Evolutionary conservation across 331 rosid genomes (phyloP).

Genomic region (Rhamnella rubrinervis): DNA sequence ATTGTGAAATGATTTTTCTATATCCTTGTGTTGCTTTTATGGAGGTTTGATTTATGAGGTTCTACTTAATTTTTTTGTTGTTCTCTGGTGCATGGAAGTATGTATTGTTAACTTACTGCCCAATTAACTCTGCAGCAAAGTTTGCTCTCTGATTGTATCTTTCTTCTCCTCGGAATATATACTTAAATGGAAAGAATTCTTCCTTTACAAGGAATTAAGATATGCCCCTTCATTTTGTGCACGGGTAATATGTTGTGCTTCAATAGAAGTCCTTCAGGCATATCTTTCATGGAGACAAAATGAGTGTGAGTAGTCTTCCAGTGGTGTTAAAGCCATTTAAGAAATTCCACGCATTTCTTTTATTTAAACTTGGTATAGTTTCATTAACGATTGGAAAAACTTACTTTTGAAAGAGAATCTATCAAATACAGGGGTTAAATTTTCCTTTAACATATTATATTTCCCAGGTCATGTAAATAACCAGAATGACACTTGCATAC

Average conservation of each 20-base stretch:
- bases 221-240: slow-evolving; percentile 62
- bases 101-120: slow-evolving; percentile 11
- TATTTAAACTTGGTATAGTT: neutral
- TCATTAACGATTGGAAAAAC: neutral
- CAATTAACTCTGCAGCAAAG: slow-evolving; percentile 50
- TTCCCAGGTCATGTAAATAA: slow-evolving; percentile 52
- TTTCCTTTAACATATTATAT: neutral
- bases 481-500: slow-evolving; percentile 52
- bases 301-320: slow-evolving; percentile 38
- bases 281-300: slow-evolving; percentile 81
- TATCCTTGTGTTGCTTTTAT: too few species aligned
- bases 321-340: neutral
- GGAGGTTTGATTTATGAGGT: too few species aligned
- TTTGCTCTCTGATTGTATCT: slow-evolving; percentile 61
- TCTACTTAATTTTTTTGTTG: neutral
- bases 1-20: too few species aligned
- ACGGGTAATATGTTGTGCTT: slow-evolving; percentile 54
- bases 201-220: slow-evolving; percentile 46
- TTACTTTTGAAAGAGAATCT: neutral
- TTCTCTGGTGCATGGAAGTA: neutral
- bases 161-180: slow-evolving; percentile 62
- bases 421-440: neutral
- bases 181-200: slow-evolving; percentile 63
- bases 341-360: neutral
- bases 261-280: slow-evolving; percentile 66